Conservation (phyloP, 2,329 filamentous ascomycete genomes). For the Colletotrichum endophyticum region DNA sequence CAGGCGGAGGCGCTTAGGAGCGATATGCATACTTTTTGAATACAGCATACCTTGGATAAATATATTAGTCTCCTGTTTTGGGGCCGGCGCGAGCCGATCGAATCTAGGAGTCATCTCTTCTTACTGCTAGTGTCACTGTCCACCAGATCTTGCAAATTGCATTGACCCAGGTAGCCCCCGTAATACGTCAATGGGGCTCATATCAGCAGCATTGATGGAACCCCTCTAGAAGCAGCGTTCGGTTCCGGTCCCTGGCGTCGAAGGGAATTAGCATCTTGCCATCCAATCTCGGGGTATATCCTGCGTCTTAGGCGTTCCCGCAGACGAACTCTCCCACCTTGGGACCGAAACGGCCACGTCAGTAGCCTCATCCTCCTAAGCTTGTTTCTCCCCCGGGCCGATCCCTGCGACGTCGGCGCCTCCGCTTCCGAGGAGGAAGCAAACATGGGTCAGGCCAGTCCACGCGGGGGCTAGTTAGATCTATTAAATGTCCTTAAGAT, state of each 20-base stretch:
- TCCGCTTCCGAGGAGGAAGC: background rate
- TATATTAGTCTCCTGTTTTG: background rate
- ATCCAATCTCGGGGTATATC: background rate
- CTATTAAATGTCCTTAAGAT: background rate
- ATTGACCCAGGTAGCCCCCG: background rate
- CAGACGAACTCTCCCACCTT: background rate
- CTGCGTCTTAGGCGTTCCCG: background rate
- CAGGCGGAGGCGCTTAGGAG: constrained; percentile 16
- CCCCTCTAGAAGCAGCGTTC: background rate
- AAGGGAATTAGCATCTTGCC: background rate
- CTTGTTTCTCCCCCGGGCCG: background rate
- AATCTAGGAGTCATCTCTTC: background rate
- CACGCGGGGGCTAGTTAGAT: background rate
- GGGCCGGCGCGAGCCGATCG: constrained; percentile 8
- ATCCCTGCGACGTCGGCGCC: background rate
- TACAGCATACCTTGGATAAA: constrained; percentile 18
- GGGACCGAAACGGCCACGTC: background rate
- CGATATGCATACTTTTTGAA: constrained; percentile 13
- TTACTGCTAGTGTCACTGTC: background rate
- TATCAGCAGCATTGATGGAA: background rate
- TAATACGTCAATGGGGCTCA: fast-evolving
- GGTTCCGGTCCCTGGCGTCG: background rate
- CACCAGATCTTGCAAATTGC: background rate
- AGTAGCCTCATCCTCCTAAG: background rate
- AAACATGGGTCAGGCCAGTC: background rate